Evolutionary conservation across 2,329 filamentous ascomycete species (phyloP).

Genomic region (Exophiala sp.): DNA sequence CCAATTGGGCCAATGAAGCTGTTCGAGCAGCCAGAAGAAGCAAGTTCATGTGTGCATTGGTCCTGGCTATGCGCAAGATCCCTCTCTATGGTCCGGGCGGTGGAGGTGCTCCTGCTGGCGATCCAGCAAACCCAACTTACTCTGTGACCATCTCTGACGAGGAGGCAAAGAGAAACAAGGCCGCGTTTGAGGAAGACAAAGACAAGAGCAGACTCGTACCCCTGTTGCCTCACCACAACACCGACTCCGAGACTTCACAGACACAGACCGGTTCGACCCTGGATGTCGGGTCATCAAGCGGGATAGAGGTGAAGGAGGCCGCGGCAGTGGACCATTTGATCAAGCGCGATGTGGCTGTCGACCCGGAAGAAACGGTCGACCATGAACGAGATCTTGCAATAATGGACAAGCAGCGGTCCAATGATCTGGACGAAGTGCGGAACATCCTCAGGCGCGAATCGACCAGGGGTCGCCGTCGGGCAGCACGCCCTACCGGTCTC

Average conservation of each 20-base stretch:
- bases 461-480: conserved; percentile 38
- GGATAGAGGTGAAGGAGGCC: conserved; percentile 20
- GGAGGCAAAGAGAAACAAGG: conserved; percentile 59
- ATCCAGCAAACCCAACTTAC: conserved; percentile 68
- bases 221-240: conserved; percentile 7
- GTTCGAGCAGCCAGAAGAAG: conserved; percentile 74
- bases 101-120: conserved; percentile 56
- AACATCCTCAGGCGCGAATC: conserved; percentile 34
- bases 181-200: conserved; percentile 54
- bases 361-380: conserved; percentile 19
- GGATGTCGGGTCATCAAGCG: conserved; percentile 6
- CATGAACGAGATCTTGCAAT: conserved; percentile 14
- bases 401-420: conserved; percentile 25
- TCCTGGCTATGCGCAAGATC: conserved; percentile 75
- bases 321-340: conserved; percentile 17
- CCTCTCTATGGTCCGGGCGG: conserved; percentile 79
- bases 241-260: conserved; percentile 1
- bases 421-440: conserved; percentile 27
- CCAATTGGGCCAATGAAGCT: conserved; percentile 82
- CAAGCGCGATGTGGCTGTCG: conserved; percentile 19
- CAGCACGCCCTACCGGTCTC: conserved; percentile 24
- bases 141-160: conserved; percentile 68
- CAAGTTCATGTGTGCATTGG: conserved; percentile 94
- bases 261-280: not conserved
- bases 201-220: conserved; percentile 63